Conservation (phyloP, 495 filamentous ascomycete species). For the Trichoderma reesei region DNA sequence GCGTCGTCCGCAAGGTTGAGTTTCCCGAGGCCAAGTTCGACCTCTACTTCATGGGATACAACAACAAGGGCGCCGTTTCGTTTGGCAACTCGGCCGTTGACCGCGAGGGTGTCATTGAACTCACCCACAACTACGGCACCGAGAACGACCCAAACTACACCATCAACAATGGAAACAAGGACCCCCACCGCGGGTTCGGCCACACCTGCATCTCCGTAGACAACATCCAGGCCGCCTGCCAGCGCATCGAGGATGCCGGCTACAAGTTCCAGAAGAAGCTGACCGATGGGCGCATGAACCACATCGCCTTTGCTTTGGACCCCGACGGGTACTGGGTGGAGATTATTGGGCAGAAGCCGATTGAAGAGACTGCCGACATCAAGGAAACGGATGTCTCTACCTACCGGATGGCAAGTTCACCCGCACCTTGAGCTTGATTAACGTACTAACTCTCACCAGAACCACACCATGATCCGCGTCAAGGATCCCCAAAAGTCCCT, state of each 20-base stretch:
- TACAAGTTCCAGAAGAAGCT: slow-evolving; percentile 93
- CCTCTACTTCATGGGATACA: slow-evolving; percentile 76
- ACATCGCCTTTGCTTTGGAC: slow-evolving; percentile 87
- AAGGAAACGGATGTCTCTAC: slow-evolving; percentile 30
- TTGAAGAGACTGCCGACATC: slow-evolving; percentile 28
- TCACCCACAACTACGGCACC: slow-evolving; percentile 96
- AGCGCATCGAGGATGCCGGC: slow-evolving; percentile 77
- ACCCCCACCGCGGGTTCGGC: slow-evolving; percentile 80
- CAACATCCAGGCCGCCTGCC: slow-evolving; percentile 81
- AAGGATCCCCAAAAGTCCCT: slow-evolving; percentile 78
- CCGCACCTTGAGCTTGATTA: neutral
- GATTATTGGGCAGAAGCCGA: slow-evolving; percentile 42
- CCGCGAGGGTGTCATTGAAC: slow-evolving; percentile 81
- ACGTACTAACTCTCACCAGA: slow-evolving; percentile 43
- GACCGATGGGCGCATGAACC: slow-evolving; percentile 74
- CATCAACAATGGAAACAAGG: slow-evolving; percentile 79
- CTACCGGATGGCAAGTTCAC: slow-evolving; percentile 33
- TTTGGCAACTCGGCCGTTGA: slow-evolving; percentile 60
- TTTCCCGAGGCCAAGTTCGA: slow-evolving; percentile 75
- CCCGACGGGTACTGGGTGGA: slow-evolving; percentile 92
- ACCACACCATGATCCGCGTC: slow-evolving; percentile 91
- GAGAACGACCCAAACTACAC: slow-evolving; percentile 77
- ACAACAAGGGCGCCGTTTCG: slow-evolving; percentile 51
- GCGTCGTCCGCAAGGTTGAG: slow-evolving; percentile 63
- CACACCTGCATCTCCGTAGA: slow-evolving; percentile 84